Evolutionary conservation across 1,139 yeast genomes (phyloP).

Genomic region (Pichia sp.): DNA sequence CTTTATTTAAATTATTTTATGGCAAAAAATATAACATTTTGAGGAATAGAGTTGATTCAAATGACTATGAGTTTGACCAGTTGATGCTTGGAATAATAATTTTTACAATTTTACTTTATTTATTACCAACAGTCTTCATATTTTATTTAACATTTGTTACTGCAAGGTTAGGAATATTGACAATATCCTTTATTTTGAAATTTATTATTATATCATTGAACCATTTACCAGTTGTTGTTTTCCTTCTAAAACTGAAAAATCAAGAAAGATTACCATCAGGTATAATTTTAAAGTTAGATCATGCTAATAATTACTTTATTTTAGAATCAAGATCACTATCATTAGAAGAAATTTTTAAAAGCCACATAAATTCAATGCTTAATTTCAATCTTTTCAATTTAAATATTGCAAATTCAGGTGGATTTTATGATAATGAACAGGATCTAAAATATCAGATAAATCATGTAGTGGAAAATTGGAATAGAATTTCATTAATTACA

Average conservation of each 20-base stretch:
- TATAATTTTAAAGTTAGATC: slow-evolving; percentile 38
- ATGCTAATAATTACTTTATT: slow-evolving; percentile 9
- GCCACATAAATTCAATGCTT: slow-evolving; percentile 26
- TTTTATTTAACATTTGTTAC: slow-evolving; percentile 73
- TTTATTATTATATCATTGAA: slow-evolving; percentile 60
- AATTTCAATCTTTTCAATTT: slow-evolving; percentile 26
- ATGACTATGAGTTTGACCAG: slow-evolving; percentile 78
- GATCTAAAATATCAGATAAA: slow-evolving; percentile 3
- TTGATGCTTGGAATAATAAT: slow-evolving; percentile 80
- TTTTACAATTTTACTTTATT: slow-evolving; percentile 70
- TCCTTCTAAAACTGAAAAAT: slow-evolving; percentile 73
- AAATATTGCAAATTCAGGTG: slow-evolving; percentile 10
- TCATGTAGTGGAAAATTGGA: slow-evolving; percentile 25
- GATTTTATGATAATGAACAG: neutral
- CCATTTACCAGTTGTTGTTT: slow-evolving; percentile 81
- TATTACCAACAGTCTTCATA: slow-evolving; percentile 82
- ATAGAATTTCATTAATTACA: slow-evolving; percentile 17
- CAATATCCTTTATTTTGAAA: slow-evolving; percentile 50
- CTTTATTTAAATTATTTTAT: slow-evolving; percentile 78
- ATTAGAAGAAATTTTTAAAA: slow-evolving; percentile 20
- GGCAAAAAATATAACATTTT: slow-evolving; percentile 85
- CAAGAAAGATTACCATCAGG: slow-evolving; percentile 91
- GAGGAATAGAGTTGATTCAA: slow-evolving; percentile 81
- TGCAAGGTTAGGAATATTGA: slow-evolving; percentile 47
- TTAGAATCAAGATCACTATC: slow-evolving; percentile 23